A percentile compares a stretch with the other conserved stretches of the same genome.
These are phyloP conservation scores for Colletotrichum sp. DNA, from an alignment of 2,329 filamentous ascomycete genomes.

Conservation along the genomic window DNA sequence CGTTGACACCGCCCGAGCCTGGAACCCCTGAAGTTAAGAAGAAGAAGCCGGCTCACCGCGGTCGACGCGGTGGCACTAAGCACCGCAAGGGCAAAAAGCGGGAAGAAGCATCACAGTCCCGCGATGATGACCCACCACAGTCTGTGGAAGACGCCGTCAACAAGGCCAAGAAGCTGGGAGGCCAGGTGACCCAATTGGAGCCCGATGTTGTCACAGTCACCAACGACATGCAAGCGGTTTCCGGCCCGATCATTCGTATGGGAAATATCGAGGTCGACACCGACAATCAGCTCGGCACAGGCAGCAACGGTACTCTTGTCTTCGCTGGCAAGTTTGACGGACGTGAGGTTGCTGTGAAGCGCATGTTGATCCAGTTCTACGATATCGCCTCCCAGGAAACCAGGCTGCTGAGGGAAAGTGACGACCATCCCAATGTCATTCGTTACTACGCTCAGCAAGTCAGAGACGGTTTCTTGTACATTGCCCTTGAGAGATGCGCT, in stretches of 20 bases:
- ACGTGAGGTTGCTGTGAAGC: conserved; percentile 91
- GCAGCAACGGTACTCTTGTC: conserved; percentile 96
- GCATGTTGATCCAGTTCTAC: conserved; percentile 95
- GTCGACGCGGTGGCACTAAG: conserved; percentile 73
- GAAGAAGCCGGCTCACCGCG: conserved; percentile 73
- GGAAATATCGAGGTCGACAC: conserved; percentile 69
- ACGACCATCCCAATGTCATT: conserved; percentile 96
- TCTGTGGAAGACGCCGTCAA: conserved; percentile 68
- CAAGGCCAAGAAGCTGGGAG: conserved; percentile 62
- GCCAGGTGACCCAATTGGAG: conserved; percentile 56
- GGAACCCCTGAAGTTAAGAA: conserved; percentile 61
- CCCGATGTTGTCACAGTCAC: conserved; percentile 65
- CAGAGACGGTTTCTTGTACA: conserved; percentile 91
- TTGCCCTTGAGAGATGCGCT: conserved; percentile 91
- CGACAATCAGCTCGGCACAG: conserved; percentile 71
- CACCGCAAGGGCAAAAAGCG: conserved; percentile 64
- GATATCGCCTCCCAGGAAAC: conserved; percentile 96
- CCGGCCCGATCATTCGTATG: conserved; percentile 64
- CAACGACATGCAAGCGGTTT: conserved; percentile 64
- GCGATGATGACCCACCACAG: conserved; percentile 50
- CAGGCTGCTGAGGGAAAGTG: conserved; percentile 85
- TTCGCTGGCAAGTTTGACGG: conserved; percentile 95
- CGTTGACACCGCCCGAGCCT: conserved; percentile 2
- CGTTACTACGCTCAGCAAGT: conserved; percentile 94
- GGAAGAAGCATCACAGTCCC: conserved; percentile 54